Base-by-base conservation (phyloP, 257 asterid genomes). In the Asclepias syriaca region DNA sequence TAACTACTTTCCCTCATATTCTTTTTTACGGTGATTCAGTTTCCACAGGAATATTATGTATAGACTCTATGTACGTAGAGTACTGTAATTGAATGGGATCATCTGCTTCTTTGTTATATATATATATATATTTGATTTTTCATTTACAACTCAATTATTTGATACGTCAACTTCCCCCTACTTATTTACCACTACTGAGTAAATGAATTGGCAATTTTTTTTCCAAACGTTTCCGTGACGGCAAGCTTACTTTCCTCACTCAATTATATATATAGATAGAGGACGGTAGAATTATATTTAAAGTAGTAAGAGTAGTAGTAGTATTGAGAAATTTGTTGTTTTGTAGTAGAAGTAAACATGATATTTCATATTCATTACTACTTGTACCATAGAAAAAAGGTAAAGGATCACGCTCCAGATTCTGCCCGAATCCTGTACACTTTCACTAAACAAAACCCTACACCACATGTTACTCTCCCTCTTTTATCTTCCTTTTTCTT, bases 1-100 rank as follows among this genome's bases (percentile, higher is more conserved):
- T 32, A 32, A 32, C 3, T 2, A 32, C 37, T 7, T 67, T 76
- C 78, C 81, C 73, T 78, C 32, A 46, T 66, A 67, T 50, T 24
- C 27, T 76, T 81, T 50, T 76, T 81, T 76, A 67, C 79, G 12
- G 45, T 63, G 56, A 46, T 34, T 60, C 1, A 1, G 5, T 51
- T 55, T 40, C 45, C 40, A 14, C 11, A 43, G 10, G 48, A 43
- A 43, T 43, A 6, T 9, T 43, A 8, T 43, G 11, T 43, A 1
- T 43, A 43, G 48, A 43, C 27, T 24, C 27, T 0, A 1, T 43
- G 11, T 43, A 43, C 46, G 10, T 9, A 6, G 48, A 8, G 11
- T 43, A 24, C 27, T 24, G 2, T 43, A 43, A 43, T 43, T 43
- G 48, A 43, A 43, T 43, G 48, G 48, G 48, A 43, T 43, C 48